Evolutionary conservation across 352 stramenopile species (phyloP), one percentile per base, ranked within the genome.

Genomic region (Pythium volutum): DNA sequence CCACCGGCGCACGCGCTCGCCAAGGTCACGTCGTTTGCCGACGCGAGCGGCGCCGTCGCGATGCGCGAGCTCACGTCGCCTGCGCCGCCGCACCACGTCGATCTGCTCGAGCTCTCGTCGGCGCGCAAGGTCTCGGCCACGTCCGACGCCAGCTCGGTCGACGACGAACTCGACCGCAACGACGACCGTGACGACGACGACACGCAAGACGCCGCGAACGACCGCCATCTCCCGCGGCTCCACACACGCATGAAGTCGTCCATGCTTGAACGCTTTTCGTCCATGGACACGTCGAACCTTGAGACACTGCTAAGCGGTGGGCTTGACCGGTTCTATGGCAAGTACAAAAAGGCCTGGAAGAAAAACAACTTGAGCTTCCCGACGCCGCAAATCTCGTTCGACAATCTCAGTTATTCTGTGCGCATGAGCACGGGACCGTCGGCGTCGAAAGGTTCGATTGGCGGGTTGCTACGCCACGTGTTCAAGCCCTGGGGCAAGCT

Each of bases 331-430:
- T 88, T 82, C 69, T 71, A 75, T 38, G 55, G 71, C 41, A 76
- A 88, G 69, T 64, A 64, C 47, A 77, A 80, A 25, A 66, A 71
- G 33, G 56, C 66, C 4, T 77, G 63, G 50, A 77, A 73, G 47
- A 69, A 81, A 62, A 46, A 80, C 64, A 84, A 86, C 59, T 23
- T 85, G 55, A 74, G 70, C 39, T 77, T 86, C 43, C 73, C 78
- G 33, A 84, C 78, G 18, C 76, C 78, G 5, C 76, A 88, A 58
- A 67, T 88, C 31, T 69, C 64, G 46, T 88, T 88, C 42, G 74
- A 88, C 50, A 71, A 88, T 41, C 42, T 88, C 20, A 76, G 66
- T 22, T 88, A 77, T 59, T 52, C 64, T 0, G 75, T 82, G 4
- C 71, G 71, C 27, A 55, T 84, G 49, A 72, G 56, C 38, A 68